Base-by-base conservation (phyloP, 345 rosid species). In the Rubroshorea leprosula region DNA sequence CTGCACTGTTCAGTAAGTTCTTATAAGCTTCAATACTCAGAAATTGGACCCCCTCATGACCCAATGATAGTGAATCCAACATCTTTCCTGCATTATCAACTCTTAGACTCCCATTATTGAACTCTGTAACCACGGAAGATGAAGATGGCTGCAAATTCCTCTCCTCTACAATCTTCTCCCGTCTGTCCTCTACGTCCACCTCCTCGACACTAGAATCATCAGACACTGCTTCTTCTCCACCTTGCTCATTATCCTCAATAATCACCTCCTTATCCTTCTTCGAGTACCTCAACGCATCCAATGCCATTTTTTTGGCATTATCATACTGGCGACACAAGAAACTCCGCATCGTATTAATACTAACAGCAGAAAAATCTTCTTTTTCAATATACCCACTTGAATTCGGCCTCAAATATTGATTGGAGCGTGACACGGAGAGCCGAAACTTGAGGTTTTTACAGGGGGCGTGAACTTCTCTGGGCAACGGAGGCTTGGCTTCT, bases 401-500 rank as follows among this genome's bases (percentile, higher is more conserved):
- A 62, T 48, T 62, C 0, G 70, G 14, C 68, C 55, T 71, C 2
- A 61, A 63, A 5, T 45, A 65, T 55, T 38, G 60, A 5, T 10
- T 19, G 4, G 51, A 17, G 60, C 53, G 53, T 23, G 69, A 66
- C 3, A 38, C 21, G 0, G 49, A 26, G 5, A 69, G 55, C 54
- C 88, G 82, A 46, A 76, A 87, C 63, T 83, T 86, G 41, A 39
- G 67, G 7, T 22, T 35, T 70, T 96, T 78, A 25, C 87, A 83
- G 26, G 99, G 99, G 4, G 93, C 99, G 62, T 85, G 97, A 25
- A 86, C 79, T 55, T 83, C 75, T 23, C 96, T 74, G 43, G 61
- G 60, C 50, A 83, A 73, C 7, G 76, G 83, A 18, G 68, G 41
- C 43, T 74, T 79, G 3, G 75, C 61, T 57, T 78, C 91, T 0